Conservation (phyloP, 768 basidiomycete genomes). For the Suillus decipiens region DNA sequence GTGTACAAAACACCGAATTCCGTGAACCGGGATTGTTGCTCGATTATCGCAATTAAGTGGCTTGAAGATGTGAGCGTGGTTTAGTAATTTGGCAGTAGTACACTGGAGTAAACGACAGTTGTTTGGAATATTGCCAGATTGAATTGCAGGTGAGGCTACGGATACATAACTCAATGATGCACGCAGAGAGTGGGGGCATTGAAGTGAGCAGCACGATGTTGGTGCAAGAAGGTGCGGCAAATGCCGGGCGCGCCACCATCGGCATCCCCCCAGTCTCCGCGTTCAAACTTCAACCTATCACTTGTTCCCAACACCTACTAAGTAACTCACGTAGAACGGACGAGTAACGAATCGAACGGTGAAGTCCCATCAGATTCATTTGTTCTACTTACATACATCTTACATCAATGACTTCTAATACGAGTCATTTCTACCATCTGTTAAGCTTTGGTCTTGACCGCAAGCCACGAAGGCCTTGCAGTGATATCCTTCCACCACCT, state of each 20-base stretch:
- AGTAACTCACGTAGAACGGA: no score
- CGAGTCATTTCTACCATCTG: not conserved
- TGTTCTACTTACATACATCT: not conserved
- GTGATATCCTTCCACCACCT: slow-evolving; percentile 57
- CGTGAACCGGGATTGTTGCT: not conserved
- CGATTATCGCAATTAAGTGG: not conserved
- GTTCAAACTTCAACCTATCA: no score
- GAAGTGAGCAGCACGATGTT: no score
- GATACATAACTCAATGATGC: not conserved
- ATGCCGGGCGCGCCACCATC: not conserved
- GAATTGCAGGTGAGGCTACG: not conserved
- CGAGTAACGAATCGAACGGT: not conserved
- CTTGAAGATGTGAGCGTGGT: not conserved
- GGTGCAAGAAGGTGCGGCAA: no score
- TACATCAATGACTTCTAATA: not conserved
- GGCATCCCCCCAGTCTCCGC: no score
- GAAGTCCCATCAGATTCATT: not conserved
- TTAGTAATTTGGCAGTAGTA: not conserved
- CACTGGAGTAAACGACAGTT: not conserved
- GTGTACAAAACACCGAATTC: not conserved
- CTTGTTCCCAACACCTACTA: no score
- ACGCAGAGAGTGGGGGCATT: not conserved
- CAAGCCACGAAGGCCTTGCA: slow-evolving; percentile 48
- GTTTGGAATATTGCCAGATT: not conserved
- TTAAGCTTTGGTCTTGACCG: slow-evolving; percentile 41